phyloP scores from a whole-genome alignment of 139 green algal genomes.

The Gonium pectorale region DNA sequence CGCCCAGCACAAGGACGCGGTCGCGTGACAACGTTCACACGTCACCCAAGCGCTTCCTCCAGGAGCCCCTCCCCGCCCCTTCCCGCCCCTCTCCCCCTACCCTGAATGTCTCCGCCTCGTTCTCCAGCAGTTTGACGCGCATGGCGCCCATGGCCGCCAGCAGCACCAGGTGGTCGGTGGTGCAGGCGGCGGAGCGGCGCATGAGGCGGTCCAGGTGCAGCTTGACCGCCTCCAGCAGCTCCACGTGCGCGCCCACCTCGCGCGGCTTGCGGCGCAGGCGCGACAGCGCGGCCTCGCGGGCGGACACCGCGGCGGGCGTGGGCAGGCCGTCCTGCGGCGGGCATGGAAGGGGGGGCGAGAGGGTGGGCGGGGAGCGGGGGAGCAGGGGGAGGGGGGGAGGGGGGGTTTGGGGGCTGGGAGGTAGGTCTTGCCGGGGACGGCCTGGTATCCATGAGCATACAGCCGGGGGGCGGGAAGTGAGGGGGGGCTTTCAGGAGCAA shows the following conservation, averaged over 20 bases:
- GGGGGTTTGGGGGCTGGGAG: too few relatives aligned
- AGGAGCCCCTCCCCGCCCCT: neutral
- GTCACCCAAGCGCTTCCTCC: neutral
- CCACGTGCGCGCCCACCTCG: conserved; percentile 41
- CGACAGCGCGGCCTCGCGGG: conserved; percentile 22
- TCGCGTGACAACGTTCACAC: too few relatives aligned
- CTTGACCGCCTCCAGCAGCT: conserved; percentile 41
- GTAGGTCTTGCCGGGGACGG: too few relatives aligned
- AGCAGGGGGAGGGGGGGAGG: too few relatives aligned
- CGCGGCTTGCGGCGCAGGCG: conserved; percentile 35
- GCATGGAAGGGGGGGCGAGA: neutral
- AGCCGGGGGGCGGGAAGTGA: too few relatives aligned
- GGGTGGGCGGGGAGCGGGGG: neutral
- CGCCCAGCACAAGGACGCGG: too few relatives aligned
- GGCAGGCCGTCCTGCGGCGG: conserved; percentile 16
- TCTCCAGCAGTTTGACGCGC: conserved; percentile 41
- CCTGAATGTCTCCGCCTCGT: conserved; percentile 39
- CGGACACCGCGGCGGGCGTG: conserved; percentile 10
- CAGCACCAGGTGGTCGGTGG: conserved; percentile 24
- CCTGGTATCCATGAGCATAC: too few relatives aligned
- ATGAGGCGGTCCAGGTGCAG: conserved; percentile 41
- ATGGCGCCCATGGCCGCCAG: conserved; percentile 23
- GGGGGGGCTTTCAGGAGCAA: too few relatives aligned
- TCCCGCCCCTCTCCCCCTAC: neutral
- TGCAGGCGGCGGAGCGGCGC: neutral